Base-by-base conservation (phyloP, 345 rosid species). In the Populus davidiana region DNA sequence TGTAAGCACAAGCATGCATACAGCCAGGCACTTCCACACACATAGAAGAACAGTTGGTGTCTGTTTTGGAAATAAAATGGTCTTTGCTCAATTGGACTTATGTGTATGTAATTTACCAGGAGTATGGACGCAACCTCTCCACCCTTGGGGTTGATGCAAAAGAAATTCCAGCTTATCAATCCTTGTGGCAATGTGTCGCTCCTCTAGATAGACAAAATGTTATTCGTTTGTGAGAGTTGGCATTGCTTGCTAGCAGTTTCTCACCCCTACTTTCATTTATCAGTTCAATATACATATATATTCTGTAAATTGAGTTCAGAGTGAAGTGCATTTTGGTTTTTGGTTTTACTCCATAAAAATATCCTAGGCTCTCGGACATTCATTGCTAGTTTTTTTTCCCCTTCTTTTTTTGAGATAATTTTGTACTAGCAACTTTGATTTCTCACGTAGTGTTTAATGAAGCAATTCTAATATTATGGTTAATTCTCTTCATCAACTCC, bases 131-230 rank as follows among this genome's bases (percentile, higher is more conserved):
- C 44, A 90, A 85, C 87, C 91, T 94, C 6, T 74, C 91, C 43
- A 83, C 81, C 2, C 85, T 96, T 63, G 95, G 94, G 74, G 89
- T 96, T 27, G 90, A 84, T 23, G 95, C 98, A 11, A 88, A 91
- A 6, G 80, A 81, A 74, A 89, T 94, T 47, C 83, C 89, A 5
- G 81, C 94, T n/a, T 94, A 86, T 75, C 74, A 86, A 71, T 92
- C 97, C 73, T 80, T 96, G 31, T 94, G 99, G 99, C 95, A 86
- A 69, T 91, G 97, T 39, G 99, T 94, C 47, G 97, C 99, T 71
- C 97, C 98, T 64, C 78, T 85, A 4, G 94, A 94, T 78, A 86
- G 88, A 88, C 90, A 85, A 80, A 85, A 80, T 75, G 54, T 36
- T 69, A 84, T 91, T 18, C 83, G 52, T 20, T 86, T 90, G 70